These are phyloP conservation scores for Metroxylon sagu DNA, from an alignment of 176 grass and related monocot genomes.

Conservation along the genomic window DNA sequence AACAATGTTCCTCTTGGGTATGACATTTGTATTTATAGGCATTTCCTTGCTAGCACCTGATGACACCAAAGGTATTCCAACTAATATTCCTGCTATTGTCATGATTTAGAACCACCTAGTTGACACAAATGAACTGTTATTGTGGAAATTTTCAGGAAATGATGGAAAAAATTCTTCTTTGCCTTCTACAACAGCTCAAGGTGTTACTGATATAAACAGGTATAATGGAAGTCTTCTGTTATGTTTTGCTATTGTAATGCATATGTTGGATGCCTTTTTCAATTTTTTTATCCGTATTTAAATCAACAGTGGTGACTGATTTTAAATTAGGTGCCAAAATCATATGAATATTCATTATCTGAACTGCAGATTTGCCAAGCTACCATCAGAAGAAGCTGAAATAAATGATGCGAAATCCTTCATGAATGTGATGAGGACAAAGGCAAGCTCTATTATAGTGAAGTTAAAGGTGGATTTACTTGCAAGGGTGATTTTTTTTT, in stretches of 20 bases:
- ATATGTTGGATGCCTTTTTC: too few relatives aligned
- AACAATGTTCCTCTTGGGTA: conserved; percentile 84
- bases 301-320: background rate
- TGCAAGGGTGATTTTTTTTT: conserved; percentile 13
- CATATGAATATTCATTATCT: background rate
- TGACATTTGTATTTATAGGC: conserved; percentile 83
- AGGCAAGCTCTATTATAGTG: conserved; percentile 50
- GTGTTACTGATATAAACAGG: conserved; percentile 52
- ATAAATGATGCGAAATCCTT: conserved; percentile 46
- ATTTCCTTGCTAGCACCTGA: conserved; percentile 91
- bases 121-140: too few relatives aligned
- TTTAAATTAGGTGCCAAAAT: background rate
- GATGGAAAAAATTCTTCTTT: conserved; percentile 43
- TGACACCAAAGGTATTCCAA: conserved; percentile 75
- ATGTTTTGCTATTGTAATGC: too few relatives aligned
- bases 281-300: too few relatives aligned
- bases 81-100: conserved; percentile 2
- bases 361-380: conserved; percentile 42
- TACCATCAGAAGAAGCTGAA: conserved; percentile 48
- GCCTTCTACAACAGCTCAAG: conserved; percentile 19
- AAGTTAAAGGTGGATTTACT: conserved; percentile 64
- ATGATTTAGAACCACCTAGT: too few relatives aligned
- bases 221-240: background rate
- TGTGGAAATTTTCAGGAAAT: conserved; percentile 23
- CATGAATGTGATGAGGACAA: conserved; percentile 42